phyloP scores from a whole-genome alignment of 257 asterid genomes.

The Plantago elongata region DNA sequence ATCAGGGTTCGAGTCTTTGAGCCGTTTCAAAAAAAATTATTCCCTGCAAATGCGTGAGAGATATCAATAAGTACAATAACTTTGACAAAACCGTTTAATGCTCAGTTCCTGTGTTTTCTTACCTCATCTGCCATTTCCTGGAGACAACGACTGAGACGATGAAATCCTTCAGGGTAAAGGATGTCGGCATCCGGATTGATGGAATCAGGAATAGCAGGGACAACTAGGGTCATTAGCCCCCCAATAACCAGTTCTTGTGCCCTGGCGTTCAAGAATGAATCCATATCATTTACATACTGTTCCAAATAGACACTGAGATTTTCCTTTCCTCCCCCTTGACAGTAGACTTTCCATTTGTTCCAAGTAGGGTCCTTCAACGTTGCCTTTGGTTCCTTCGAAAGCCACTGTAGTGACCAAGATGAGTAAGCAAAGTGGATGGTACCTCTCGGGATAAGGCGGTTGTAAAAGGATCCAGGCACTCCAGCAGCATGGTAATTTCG shows the following conservation, averaged over 20 bases:
- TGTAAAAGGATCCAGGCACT: conserved; percentile 46
- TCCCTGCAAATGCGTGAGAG: conserved; percentile 29
- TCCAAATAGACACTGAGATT: conserved; percentile 32
- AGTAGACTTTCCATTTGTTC: conserved; percentile 37
- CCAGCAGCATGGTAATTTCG: conserved; percentile 37
- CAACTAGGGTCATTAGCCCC: conserved; percentile 43
- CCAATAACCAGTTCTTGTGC: conserved; percentile 40
- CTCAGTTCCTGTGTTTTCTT: background rate
- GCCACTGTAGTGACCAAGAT: conserved; percentile 46
- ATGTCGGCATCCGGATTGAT: conserved; percentile 14
- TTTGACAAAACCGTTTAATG: too few relatives aligned
- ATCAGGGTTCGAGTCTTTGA: too few relatives aligned
- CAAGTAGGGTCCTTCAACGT: conserved; percentile 34
- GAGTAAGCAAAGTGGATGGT: conserved; percentile 43
- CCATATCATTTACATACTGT: conserved; percentile 32
- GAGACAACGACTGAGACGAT: conserved; percentile 36
- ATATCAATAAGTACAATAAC: too few relatives aligned
- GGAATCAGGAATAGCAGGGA: conserved; percentile 34
- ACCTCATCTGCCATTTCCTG: conserved; percentile 52
- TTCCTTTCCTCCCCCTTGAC: conserved; percentile 25
- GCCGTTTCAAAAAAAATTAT: too few relatives aligned
- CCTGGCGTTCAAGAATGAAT: conserved; percentile 38
- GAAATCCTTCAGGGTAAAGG: conserved; percentile 21
- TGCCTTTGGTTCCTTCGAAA: conserved; percentile 34
- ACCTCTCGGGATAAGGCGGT: conserved; percentile 31